phyloP scores from a whole-genome alignment of 345 rosid species.

The Citrus inodora region DNA sequence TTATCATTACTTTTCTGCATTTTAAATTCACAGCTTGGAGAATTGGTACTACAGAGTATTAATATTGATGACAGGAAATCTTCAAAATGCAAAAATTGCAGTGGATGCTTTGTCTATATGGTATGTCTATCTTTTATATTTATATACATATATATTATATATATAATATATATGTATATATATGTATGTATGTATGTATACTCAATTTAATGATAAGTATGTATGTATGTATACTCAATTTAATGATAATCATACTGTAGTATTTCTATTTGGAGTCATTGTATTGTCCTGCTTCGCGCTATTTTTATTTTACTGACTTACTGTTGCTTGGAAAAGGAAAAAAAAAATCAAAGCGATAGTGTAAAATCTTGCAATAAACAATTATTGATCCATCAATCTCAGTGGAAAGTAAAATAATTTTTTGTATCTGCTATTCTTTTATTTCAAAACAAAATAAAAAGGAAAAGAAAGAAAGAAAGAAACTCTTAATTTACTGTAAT shows the following conservation, averaged over 20 bases:
- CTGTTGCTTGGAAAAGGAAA: neutral
- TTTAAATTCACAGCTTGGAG: slow-evolving; percentile 57
- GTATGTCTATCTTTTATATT: slow-evolving; percentile 24
- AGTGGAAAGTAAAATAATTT: too few relatives aligned
- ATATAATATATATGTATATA: too few relatives aligned
- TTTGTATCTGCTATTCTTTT: neutral
- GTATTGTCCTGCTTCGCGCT: neutral
- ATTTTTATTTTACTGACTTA: neutral
- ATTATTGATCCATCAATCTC: neutral
- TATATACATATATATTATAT: too few relatives aligned
- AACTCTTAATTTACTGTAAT: neutral
- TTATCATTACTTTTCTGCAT: neutral
- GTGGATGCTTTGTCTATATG: slow-evolving; percentile 83
- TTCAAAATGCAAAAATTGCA: slow-evolving; percentile 65
- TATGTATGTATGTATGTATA: too few relatives aligned
- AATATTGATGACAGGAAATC: slow-evolving; percentile 78
- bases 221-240: too few relatives aligned
- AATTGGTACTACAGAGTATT: slow-evolving; percentile 84
- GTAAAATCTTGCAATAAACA: neutral
- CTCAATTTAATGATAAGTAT: too few relatives aligned
- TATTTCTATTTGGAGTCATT: neutral
- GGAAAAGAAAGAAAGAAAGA: too few relatives aligned
- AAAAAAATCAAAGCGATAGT: neutral
- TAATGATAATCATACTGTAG: too few relatives aligned
- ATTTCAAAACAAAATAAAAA: neutral